Evolutionary conservation across 2,329 filamentous ascomycete species (phyloP).

Genomic region (Tympanopsis confertula): DNA sequence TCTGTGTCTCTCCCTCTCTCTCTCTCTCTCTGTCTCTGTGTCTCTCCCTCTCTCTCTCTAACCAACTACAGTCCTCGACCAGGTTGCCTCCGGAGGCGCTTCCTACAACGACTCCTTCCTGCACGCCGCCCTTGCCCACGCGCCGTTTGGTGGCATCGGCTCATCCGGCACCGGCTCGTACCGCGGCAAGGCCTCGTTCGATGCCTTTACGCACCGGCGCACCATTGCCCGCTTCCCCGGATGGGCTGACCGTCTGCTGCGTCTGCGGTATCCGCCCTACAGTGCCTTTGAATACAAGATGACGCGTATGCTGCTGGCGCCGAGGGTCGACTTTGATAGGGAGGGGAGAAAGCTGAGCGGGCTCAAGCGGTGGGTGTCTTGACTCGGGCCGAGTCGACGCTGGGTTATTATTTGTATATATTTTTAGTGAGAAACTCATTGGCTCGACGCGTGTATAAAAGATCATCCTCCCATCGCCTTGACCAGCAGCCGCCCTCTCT

Average conservation of each 20-base stretch:
- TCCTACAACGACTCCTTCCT: too few relatives aligned
- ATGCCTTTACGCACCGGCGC: constrained; percentile 25
- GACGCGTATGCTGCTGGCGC: constrained; percentile 26
- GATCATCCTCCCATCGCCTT: not conserved
- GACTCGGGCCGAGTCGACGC: too few relatives aligned
- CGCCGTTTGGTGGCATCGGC: too few relatives aligned
- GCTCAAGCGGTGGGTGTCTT: constrained; percentile 42
- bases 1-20: not conserved
- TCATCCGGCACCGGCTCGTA: too few relatives aligned
- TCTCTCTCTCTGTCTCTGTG: not conserved
- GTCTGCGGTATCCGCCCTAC: constrained; percentile 59
- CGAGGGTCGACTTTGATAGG: constrained; percentile 51
- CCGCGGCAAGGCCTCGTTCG: too few relatives aligned
- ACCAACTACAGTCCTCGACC: too few relatives aligned
- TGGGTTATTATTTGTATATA: too few relatives aligned
- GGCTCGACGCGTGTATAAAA: too few relatives aligned
- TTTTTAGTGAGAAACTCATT: too few relatives aligned
- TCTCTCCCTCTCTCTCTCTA: not conserved
- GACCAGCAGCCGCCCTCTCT: constrained; percentile 37
- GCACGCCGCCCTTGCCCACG: too few relatives aligned
- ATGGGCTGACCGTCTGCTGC: constrained; percentile 58
- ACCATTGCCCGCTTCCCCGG: constrained; percentile 47
- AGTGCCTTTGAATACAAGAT: constrained; percentile 29
- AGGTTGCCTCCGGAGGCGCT: too few relatives aligned
- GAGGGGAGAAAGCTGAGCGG: constrained; percentile 38